phyloP scores from a whole-genome alignment of 331 rosid species.

The Prunus yedoensis region DNA sequence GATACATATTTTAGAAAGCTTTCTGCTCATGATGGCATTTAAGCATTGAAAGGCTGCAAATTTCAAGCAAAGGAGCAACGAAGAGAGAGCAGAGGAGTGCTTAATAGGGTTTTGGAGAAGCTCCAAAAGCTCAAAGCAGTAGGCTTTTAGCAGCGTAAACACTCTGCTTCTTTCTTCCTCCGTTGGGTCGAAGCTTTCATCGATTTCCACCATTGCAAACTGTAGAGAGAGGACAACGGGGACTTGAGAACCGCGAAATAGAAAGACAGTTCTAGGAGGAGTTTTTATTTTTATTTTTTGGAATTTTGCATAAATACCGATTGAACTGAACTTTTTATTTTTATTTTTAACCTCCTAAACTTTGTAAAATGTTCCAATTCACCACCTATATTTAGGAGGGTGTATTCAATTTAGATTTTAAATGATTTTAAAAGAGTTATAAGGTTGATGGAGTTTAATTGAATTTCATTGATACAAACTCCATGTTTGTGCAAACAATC shows the following conservation, averaged over 20 bases:
- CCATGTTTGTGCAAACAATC: no score
- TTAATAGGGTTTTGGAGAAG: conserved; percentile 57
- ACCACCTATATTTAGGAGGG: no score
- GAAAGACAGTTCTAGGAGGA: neutral
- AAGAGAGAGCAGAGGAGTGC: conserved; percentile 44
- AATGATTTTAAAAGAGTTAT: no score
- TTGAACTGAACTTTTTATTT: no score
- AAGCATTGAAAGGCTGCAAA: neutral
- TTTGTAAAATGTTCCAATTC: no score
- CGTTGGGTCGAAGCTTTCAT: conserved; percentile 5
- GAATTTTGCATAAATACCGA: no score
- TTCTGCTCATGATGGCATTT: neutral
- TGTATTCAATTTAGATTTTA: no score
- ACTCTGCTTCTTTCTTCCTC: conserved; percentile 32
- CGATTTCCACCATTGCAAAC: conserved; percentile 41
- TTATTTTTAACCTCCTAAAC: no score
- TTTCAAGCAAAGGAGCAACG: conserved; percentile 20
- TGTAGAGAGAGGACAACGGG: neutral
- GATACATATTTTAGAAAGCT: neutral
- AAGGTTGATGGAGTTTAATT: no score
- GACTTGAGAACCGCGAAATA: conserved; percentile 6
- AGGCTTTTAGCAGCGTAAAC: conserved; percentile 55
- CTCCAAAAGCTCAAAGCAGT: conserved; percentile 65
- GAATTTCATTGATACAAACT: no score
- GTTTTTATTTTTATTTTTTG: no score